These are phyloP conservation scores for Scedosporium minutisporum DNA, from an alignment of 2,329 filamentous ascomycete genomes.

Conservation along the genomic window DNA sequence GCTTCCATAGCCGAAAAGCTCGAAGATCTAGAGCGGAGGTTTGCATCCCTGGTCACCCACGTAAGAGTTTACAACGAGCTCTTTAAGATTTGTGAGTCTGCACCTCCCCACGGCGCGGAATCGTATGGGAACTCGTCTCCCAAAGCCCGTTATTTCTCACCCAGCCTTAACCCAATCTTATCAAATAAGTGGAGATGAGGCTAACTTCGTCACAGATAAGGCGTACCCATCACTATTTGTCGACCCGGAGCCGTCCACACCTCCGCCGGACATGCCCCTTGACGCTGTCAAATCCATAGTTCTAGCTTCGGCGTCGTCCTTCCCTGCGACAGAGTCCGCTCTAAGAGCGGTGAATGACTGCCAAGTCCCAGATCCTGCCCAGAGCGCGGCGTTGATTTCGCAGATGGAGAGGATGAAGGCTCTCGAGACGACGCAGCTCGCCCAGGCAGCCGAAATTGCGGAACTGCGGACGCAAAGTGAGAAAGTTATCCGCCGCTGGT, in stretches of 20 bases:
- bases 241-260: conserved; percentile 30
- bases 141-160: too few relatives aligned
- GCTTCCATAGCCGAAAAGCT: conserved; percentile 34
- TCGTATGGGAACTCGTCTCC: not conserved
- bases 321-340: conserved; percentile 44
- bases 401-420: conserved; percentile 54
- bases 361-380: conserved; percentile 44
- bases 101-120: not conserved
- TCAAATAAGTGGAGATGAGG: not conserved
- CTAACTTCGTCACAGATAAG: conserved; percentile 30
- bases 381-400: conserved; percentile 46
- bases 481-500: conserved; percentile 56
- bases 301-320: conserved; percentile 45
- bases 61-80: conserved; percentile 50
- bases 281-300: conserved; percentile 45
- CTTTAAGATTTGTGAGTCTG: conserved; percentile 46
- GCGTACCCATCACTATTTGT: conserved; percentile 46
- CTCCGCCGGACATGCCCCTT: conserved; percentile 40
- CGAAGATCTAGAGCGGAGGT: conserved; percentile 43
- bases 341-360: conserved; percentile 48
- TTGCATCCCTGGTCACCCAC: conserved; percentile 37
- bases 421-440: conserved; percentile 48
- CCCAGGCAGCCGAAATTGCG: conserved; percentile 53
- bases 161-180: not conserved
- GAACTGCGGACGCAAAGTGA: conserved; percentile 56